Conservation (phyloP, 352 stramenopile genomes). For the Globisporangium heterothallicum region DNA sequence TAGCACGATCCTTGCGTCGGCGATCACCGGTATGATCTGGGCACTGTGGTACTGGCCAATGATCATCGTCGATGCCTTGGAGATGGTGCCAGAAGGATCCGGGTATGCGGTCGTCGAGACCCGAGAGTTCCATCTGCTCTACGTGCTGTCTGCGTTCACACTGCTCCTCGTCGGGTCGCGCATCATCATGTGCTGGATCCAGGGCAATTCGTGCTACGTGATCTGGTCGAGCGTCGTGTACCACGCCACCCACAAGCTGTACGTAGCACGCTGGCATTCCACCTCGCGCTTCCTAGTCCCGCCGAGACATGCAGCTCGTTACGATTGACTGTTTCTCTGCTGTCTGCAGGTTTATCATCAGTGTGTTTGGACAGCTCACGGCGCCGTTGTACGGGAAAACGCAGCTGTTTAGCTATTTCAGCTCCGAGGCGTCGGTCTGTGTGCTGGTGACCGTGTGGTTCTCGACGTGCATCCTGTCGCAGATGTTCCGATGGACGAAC, state of each 20-base stretch:
- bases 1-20: constrained; percentile 82
- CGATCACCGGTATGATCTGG: constrained; percentile 80
- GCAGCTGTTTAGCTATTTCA: constrained; percentile 83
- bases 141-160: constrained; percentile 76
- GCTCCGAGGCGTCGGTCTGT: constrained; percentile 75
- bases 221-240: constrained; percentile 88
- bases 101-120: constrained; percentile 79
- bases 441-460: constrained; percentile 86
- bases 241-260: constrained; percentile 84
- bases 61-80: constrained; percentile 82
- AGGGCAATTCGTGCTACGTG: constrained; percentile 84
- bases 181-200: constrained; percentile 90
- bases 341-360: constrained; percentile 70
- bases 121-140: constrained; percentile 68
- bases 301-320: too few relatives aligned
- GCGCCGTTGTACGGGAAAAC: constrained; percentile 79
- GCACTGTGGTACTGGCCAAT: constrained; percentile 85
- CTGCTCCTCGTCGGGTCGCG: constrained; percentile 74
- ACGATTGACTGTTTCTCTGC: neutral
- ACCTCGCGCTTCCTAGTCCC: too few relatives aligned
- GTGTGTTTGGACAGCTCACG: constrained; percentile 83
- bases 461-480: constrained; percentile 84
- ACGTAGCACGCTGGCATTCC: too few relatives aligned
- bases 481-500: constrained; percentile 82
- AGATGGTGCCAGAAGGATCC: constrained; percentile 63